These are phyloP conservation scores for Prunus mira DNA, from an alignment of 306 rosid genomes.

Conservation along the genomic window DNA sequence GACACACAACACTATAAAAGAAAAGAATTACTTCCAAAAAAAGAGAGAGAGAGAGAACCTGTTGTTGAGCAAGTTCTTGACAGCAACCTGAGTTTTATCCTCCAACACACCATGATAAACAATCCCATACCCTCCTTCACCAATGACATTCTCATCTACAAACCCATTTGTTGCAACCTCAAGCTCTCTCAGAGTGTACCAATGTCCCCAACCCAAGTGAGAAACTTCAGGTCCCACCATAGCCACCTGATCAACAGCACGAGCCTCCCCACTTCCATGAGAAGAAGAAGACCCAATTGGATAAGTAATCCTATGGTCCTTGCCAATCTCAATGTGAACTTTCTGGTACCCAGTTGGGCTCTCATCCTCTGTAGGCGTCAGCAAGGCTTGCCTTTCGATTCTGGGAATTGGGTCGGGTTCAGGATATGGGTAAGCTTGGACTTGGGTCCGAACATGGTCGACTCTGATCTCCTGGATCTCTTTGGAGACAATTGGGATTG, in stretches of 20 bases:
- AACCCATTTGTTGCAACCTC: slow-evolving; percentile 72
- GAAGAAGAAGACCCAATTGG: slow-evolving; percentile 58
- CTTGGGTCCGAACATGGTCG: slow-evolving; percentile 29
- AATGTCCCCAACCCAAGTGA: slow-evolving; percentile 94
- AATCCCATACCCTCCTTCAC: slow-evolving; percentile 91
- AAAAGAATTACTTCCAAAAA: too few species aligned
- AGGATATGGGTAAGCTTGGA: slow-evolving; percentile 35
- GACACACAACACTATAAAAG: neutral
- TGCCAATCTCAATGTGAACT: slow-evolving; percentile 76
- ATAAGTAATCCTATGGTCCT: slow-evolving; percentile 66
- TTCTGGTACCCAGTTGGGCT: slow-evolving; percentile 35
- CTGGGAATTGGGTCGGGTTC: slow-evolving; percentile 49
- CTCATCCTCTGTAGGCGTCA: slow-evolving; percentile 52
- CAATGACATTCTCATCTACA: slow-evolving; percentile 66
- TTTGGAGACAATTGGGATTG: slow-evolving; percentile 61
- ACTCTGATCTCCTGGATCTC: slow-evolving; percentile 78
- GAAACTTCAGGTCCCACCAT: slow-evolving; percentile 78
- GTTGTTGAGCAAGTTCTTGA: slow-evolving; percentile 82
- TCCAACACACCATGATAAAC: slow-evolving; percentile 76
- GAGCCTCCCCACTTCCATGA: slow-evolving; percentile 49
- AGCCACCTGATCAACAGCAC: slow-evolving; percentile 47
- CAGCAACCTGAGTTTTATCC: slow-evolving; percentile 63
- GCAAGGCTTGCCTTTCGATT: slow-evolving; percentile 40
- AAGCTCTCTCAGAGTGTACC: slow-evolving; percentile 89
- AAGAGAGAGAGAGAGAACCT: slow-evolving; percentile 29